Conservation (phyloP, 306 rosid genomes). For the Medicago ruthenica region DNA sequence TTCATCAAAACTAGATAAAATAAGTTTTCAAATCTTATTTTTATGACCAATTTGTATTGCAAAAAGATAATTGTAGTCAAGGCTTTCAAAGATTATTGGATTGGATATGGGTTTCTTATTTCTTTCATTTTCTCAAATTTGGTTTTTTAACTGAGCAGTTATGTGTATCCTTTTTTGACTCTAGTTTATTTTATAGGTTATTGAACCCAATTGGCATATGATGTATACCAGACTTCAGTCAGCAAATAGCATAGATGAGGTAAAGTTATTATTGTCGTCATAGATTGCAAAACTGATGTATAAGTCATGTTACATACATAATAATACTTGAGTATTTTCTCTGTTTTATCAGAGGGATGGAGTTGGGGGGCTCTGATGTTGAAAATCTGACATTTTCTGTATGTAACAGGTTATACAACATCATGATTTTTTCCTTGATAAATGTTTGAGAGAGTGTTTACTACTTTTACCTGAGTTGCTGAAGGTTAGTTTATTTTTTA, state of each 20-base stretch:
- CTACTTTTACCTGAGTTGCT: conserved; percentile 90
- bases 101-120: conserved; percentile 22
- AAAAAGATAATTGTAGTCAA: neutral
- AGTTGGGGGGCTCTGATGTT: conserved; percentile 1
- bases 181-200: conserved; percentile 63
- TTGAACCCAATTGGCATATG: conserved; percentile 97
- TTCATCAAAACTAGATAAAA: conserved; percentile 24
- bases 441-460: conserved; percentile 93
- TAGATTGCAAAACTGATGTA: conserved; percentile 30
- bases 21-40: conserved; percentile 25
- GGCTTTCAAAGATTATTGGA: conserved; percentile 5
- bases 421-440: conserved; percentile 92
- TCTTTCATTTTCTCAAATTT: conserved; percentile 29
- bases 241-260: conserved; percentile 97
- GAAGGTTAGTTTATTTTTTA: conserved; percentile 66
- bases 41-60: conserved; percentile 16
- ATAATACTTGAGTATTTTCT: conserved; percentile 8
- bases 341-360: neutral
- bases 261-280: conserved; percentile 34
- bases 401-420: conserved; percentile 89
- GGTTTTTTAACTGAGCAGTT: conserved; percentile 38
- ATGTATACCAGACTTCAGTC: conserved; percentile 88
- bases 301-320: conserved; percentile 14
- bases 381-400: conserved; percentile 46
- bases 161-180: conserved; percentile 28